These are phyloP conservation scores for Rhododendron ovatum DNA, from an alignment of 148 eudicot genomes.

Conservation along the genomic window DNA sequence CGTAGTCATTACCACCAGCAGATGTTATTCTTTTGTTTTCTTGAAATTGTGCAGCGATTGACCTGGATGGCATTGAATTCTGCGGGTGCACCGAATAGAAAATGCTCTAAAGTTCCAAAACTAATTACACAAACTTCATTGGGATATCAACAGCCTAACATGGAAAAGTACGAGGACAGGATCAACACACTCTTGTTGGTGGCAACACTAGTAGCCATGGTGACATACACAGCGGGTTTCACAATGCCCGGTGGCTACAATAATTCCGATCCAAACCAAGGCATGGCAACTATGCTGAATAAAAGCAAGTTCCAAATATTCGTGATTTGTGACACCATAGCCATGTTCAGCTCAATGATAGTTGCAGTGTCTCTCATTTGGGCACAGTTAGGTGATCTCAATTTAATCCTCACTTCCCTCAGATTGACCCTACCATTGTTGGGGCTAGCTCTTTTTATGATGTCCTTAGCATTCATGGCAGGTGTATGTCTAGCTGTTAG, in stretches of 20 bases:
- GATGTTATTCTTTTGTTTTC: no score
- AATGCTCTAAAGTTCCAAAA: slow-evolving; percentile 1
- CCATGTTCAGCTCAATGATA: slow-evolving; percentile 36
- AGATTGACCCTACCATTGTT: slow-evolving; percentile 30
- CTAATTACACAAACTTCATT: background rate
- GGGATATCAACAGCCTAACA: background rate
- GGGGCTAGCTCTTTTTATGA: slow-evolving; percentile 37
- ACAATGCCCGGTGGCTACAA: slow-evolving; percentile 27
- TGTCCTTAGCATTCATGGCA: slow-evolving; percentile 46
- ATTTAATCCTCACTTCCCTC: slow-evolving; percentile 14
- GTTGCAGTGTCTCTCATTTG: slow-evolving; percentile 35
- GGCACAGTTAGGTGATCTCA: slow-evolving; percentile 38
- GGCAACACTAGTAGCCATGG: slow-evolving; percentile 23
- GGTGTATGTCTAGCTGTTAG: slow-evolving; percentile 32
- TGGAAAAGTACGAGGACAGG: slow-evolving; percentile 19
- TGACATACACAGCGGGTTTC: slow-evolving; percentile 26
- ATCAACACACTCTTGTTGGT: slow-evolving; percentile 22
- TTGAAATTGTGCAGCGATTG: no score
- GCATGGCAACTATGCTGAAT: slow-evolving; percentile 16
- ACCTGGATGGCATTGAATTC: background rate
- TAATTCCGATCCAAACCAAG: slow-evolving; percentile 8
- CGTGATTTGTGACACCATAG: slow-evolving; percentile 37
- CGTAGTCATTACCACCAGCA: no score
- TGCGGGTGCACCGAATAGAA: slow-evolving; percentile 14
- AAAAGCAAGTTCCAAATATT: slow-evolving; percentile 17